A percentile compares a stretch with the other conserved stretches of the same genome.
Evolutionary conservation across 345 rosid genomes (phyloP).

Genomic region (Populus davidiana): DNA sequence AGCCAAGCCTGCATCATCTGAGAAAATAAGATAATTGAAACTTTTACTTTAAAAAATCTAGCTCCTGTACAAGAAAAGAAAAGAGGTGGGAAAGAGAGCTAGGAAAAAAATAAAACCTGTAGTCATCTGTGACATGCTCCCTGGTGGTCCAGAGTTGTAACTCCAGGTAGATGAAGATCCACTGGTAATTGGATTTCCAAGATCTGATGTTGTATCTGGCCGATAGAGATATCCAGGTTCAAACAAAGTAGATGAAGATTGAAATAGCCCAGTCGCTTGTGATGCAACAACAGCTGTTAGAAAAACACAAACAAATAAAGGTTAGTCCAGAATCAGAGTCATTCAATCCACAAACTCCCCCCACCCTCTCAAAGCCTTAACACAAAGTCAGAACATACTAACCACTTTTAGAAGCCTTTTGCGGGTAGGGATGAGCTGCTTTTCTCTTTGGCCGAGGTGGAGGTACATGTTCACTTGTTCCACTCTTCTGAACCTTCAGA

Average conservation of each 20-base stretch:
- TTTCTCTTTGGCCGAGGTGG: slow-evolving; percentile 97
- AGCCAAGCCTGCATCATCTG: slow-evolving; percentile 35
- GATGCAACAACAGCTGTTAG: slow-evolving; percentile 45
- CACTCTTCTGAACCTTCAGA: slow-evolving; percentile 86
- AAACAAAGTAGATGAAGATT: slow-evolving; percentile 44
- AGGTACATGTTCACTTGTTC: slow-evolving; percentile 79
- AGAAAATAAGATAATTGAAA: neutral
- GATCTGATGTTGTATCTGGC: slow-evolving; percentile 47
- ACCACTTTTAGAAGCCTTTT: slow-evolving; percentile 82
- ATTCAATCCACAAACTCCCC: neutral
- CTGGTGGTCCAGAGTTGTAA: slow-evolving; percentile 34
- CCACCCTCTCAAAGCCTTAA: neutral
- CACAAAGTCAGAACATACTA: neutral
- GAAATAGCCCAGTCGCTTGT: slow-evolving; percentile 41
- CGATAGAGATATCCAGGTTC: slow-evolving; percentile 42
- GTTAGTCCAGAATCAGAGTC: slow-evolving; percentile 20
- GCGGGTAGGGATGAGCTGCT: slow-evolving; percentile 91
- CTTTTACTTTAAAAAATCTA: neutral
- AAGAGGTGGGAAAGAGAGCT: neutral
- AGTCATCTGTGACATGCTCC: slow-evolving; percentile 29
- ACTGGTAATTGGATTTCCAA: slow-evolving; percentile 36
- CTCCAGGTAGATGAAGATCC: slow-evolving; percentile 54
- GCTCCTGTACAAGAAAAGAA: neutral
- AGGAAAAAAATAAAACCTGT: slow-evolving; percentile 36
- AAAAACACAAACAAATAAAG: neutral